Base-by-base conservation (phyloP, 1,139 yeast genomes). In the Torulaspora globosa region DNA sequence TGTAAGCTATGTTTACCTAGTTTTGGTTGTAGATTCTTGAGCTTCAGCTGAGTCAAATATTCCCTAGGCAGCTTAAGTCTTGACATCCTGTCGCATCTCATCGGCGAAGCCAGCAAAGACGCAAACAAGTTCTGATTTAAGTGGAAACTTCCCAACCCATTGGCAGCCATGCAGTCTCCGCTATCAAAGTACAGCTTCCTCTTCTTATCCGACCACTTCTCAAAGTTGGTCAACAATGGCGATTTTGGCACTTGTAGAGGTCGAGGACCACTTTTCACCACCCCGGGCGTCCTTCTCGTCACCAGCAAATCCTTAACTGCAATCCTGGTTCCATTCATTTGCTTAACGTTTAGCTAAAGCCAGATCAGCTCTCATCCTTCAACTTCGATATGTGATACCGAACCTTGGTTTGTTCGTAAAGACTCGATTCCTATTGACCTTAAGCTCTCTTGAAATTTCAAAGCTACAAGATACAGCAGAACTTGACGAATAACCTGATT, bases 201-300 rank as follows among this genome's bases (percentile, higher is more conserved):
- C 31, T 48, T 53, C 39, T 61, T 61, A 24, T 58, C 65, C 6
- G 65, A 51, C 68, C 68, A 63, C 47, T 51, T 55, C 27, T 59
- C 62, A 34, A 62, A 62, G 23, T 53, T 50, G 14, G 60, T 52
- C 18, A 60, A 31, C 12, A 63, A 34, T 9, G 67, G 67, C 2
- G 56, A 50, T 9, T 40, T n/a, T 26, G 41, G 32, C 7, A 39
- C 34, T 16, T 26, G 33, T 8, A 29, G 6, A 4, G 24, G 16
- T 33, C n/a, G 11, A 21, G 30, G 31, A 11, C 12, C 31, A 10
- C 15, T 23, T 3, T 10, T 26, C 15, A 16, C 12, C 23, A n/a
- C 43, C 30, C 27, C 28, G 26, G 16, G 41, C 23, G 5, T 15
- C 11, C 41, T 37, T 32, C 19, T 37, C 14, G 24, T 37, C 12